Evolutionary conservation across 768 basidiomycete genomes (phyloP), one percentile per base, ranked within the genome.

Genomic region (Kwoniella shandongensis): DNA sequence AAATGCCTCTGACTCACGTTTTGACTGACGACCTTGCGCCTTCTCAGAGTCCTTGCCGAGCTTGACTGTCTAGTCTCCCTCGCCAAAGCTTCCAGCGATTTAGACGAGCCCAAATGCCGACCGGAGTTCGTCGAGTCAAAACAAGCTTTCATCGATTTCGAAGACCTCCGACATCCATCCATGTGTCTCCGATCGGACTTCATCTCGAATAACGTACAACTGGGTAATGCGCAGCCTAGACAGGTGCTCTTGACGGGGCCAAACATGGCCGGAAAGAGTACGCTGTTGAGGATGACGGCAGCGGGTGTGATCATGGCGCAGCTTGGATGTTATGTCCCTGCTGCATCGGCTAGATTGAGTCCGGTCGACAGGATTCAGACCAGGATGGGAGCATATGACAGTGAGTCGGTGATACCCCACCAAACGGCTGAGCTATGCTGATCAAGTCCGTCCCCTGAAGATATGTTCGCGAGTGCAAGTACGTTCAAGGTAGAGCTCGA

Each of bases 401-500:
- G 92, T 71, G 63, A 63, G 71, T 66, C 23, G 13, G 12, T n/a
- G n/a, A n/a, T n/a, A n/a, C n/a, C n/a, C n/a, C n/a, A n/a, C n/a
- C n/a, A n/a, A n/a, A n/a, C n/a, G n/a, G n/a, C n/a, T n/a, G n/a
- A n/a, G n/a, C n/a, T n/a, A n/a, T n/a, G n/a, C n/a, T n/a, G n/a
- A n/a, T n/a, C n/a, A n/a, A n/a, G n/a, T n/a, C n/a, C n/a, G n/a
- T n/a, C n/a, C n/a, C n/a, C n/a, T n/a, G n/a, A 13, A 73, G 72
- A 73, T 54, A 76, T 78, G 70, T 76, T 78, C 44, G 69, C 75
- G 13, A 72, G 63, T 42, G 72, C 72, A 2, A 72, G 71, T 55
- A 97, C 94, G 0, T 99, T 98, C 83, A 96, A 97, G 75, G 96
- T 99, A 20, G 96, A 99, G 74, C 80, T 99, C 54, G 96, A 98